Conservation (phyloP, 192 early-diverging fungal species). For the Backusella macrospora region DNA sequence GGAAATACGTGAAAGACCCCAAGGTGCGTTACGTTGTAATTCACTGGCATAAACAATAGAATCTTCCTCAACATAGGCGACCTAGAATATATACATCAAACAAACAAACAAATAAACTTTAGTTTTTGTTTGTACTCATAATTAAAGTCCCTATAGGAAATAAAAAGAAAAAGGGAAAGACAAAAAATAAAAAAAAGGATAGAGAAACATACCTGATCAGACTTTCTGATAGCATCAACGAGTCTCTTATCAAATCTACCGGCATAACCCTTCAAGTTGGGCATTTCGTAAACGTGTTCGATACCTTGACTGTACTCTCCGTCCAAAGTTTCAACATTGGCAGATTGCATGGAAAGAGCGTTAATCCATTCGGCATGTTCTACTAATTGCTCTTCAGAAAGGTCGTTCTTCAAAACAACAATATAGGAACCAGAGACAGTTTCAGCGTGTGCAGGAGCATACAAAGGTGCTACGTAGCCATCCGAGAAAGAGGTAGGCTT, state of each 20-base stretch:
- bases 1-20: constrained; percentile 86
- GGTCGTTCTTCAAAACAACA: constrained; percentile 69
- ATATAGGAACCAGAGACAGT: constrained; percentile 75
- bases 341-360: constrained; percentile 19
- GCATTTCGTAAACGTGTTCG: constrained; percentile 67
- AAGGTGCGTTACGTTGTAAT: constrained; percentile 74
- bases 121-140: neutral
- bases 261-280: constrained; percentile 69
- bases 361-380: constrained; percentile 41
- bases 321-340: constrained; percentile 12
- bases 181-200: neutral
- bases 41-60: constrained; percentile 72
- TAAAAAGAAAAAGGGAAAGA: neutral
- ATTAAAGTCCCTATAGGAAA: constrained; percentile 9
- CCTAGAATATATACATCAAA: constrained; percentile 39
- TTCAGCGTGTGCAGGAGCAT: constrained; percentile 63
- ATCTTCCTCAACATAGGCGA: constrained; percentile 84
- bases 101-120: constrained; percentile 9
- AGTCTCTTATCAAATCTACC: constrained; percentile 63
- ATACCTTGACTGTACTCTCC: constrained; percentile 47
- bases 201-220: constrained; percentile 49
- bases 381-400: constrained; percentile 26
- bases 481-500: constrained; percentile 27
- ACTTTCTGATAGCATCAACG: constrained; percentile 66
- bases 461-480: constrained; percentile 59